Evolutionary conservation across 768 basidiomycete genomes (phyloP).

Genomic region (Auriscalpium vulgare): DNA sequence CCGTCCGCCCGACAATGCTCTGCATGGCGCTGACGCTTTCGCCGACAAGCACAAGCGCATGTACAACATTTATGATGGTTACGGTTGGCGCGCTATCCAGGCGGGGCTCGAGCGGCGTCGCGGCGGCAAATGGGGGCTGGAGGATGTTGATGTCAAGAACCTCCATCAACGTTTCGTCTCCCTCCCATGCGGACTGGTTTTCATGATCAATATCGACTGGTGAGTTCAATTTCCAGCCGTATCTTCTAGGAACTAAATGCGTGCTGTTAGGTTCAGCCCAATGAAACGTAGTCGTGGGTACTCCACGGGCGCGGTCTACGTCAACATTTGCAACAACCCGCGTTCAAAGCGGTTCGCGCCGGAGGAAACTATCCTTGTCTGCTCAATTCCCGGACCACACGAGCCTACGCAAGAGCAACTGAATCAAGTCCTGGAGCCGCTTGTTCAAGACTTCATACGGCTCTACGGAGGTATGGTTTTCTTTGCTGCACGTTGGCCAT

Average conservation of each 20-base stretch:
- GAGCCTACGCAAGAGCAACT: slow-evolving; percentile 13
- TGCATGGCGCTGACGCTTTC: slow-evolving; percentile 7
- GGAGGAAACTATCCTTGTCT: slow-evolving; percentile 18
- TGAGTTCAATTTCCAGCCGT: neutral
- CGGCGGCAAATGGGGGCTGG: slow-evolving; percentile 11
- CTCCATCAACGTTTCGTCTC: slow-evolving; percentile 19
- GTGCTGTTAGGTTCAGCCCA: slow-evolving; percentile 16
- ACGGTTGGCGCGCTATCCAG: slow-evolving; percentile 19
- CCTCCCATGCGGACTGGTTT: slow-evolving; percentile 15
- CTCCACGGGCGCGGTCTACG: slow-evolving; percentile 21
- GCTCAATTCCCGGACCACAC: slow-evolving; percentile 17
- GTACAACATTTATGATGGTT: slow-evolving; percentile 18
- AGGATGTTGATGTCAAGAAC: slow-evolving; percentile 17
- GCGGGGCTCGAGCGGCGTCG: slow-evolving; percentile 16
- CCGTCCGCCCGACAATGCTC: slow-evolving; percentile 6
- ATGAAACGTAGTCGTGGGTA: slow-evolving; percentile 5
- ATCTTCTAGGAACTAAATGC: neutral
- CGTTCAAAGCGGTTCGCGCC: slow-evolving; percentile 10
- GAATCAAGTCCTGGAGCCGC: slow-evolving; percentile 10
- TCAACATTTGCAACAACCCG: slow-evolving; percentile 17
- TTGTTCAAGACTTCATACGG: slow-evolving; percentile 6
- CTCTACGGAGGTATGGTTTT: slow-evolving; percentile 11
- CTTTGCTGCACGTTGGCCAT: neutral
- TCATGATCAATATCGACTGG: slow-evolving; percentile 22
- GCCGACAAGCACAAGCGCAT: slow-evolving; percentile 1